Evolutionary conservation across 2,329 filamentous ascomycete species (phyloP), one percentile per base, ranked within the genome.

Genomic region (Alternaria hordeiaustralica): DNA sequence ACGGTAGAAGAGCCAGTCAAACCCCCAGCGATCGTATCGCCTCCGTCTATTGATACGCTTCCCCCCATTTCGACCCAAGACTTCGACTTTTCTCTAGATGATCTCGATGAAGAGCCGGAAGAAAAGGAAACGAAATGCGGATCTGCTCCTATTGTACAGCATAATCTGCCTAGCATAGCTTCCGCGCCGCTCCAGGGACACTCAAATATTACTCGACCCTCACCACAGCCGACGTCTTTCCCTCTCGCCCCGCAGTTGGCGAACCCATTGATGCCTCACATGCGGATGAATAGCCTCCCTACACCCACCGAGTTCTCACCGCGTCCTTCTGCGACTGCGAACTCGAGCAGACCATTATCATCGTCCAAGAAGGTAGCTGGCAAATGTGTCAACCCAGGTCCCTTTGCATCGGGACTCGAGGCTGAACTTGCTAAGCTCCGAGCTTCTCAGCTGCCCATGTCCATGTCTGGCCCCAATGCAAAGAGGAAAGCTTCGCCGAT

Each of bases 81-180:
- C 51, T 74, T 83, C 20, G 78, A 82, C 51, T 76, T 83, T 49
- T 79, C 79, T 0, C 67, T 76, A 6, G 80, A 82, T 13, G 81
- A 84, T 47, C 64, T 83, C 11, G 79, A 82, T 33, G 73, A 78
- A 44, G 68, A 65, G 33, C 51, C 20, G 10, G 6, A 7, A 26
- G 10, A 3, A 15, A 10, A 36, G 15, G 15, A 10, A 23, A 8
- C 12, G 7, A n/a, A 15, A 25, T 8, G 15, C 13, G 15, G 0
- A 15, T 5, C 46, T 15, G 8, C n/a, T 13, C 44, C 11, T 15
- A 18, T 4, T 5, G 5, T n/a, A 2, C 11, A 46, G 7, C 11
- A 20, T 15, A 1, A 41, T 41, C 36, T 18, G 5, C 12, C 49
- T 0, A 23, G 58, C 9, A 26, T 12, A n/a, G 20, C 5, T 5